A percentile compares a stretch with the other conserved stretches of the same genome.
Conservation (phyloP, 768 basidiomycete species). For the Nidularia sp. region DNA sequence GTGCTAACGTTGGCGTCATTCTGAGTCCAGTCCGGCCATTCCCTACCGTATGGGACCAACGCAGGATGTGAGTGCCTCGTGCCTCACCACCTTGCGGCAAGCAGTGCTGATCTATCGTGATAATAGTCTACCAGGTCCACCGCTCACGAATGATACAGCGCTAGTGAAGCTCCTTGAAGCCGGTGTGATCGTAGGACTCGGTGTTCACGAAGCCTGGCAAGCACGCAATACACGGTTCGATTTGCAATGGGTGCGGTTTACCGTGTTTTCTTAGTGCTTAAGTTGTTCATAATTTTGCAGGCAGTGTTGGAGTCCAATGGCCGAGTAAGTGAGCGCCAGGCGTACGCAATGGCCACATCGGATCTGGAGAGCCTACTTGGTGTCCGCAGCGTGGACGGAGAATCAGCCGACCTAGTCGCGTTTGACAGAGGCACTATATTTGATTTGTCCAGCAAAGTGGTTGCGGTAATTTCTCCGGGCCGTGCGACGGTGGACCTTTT, state of each 20-base stretch:
- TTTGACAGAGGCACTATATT: conserved; percentile 57
- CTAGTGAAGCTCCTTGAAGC: conserved; percentile 61
- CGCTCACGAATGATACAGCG: conserved; percentile 58
- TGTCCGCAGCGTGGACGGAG: conserved; percentile 32
- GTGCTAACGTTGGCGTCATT: conserved; percentile 46
- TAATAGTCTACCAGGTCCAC: conserved; percentile 66
- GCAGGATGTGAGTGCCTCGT: conserved; percentile 46
- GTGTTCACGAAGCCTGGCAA: conserved; percentile 62
- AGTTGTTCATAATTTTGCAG: conserved; percentile 14
- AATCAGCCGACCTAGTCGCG: conserved; percentile 56
- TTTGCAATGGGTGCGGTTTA: conserved; percentile 63
- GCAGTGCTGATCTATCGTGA: too few relatives aligned
- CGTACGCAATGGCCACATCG: conserved; percentile 38
- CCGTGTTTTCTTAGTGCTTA: neutral
- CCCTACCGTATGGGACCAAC: conserved; percentile 71
- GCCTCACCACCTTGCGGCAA: neutral
- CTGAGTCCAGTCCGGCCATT: conserved; percentile 57
- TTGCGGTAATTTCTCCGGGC: conserved; percentile 52
- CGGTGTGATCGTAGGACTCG: conserved; percentile 81
- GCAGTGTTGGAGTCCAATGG: conserved; percentile 45
- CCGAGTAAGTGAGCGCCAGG: conserved; percentile 33
- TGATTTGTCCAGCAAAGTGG: conserved; percentile 48
- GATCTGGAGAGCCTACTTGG: conserved; percentile 39
- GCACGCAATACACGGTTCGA: conserved; percentile 78
- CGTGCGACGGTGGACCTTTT: conserved; percentile 49